Base-by-base conservation (phyloP, 495 filamentous ascomycete genomes). In the Hypoxylon crocopeplum region DNA sequence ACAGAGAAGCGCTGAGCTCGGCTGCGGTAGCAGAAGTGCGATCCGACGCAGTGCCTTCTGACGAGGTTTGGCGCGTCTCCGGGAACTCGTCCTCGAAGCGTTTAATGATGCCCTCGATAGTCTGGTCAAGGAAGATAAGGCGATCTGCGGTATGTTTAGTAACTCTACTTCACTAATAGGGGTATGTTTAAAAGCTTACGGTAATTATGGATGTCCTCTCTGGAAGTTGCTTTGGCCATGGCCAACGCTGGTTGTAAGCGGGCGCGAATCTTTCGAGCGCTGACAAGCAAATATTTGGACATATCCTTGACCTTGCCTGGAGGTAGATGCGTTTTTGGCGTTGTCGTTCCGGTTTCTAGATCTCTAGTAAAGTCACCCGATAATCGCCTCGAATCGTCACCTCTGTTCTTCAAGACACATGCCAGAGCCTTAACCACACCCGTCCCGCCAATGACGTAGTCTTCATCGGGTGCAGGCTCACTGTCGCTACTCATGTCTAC, bases 41-140 rank as follows among this genome's bases (percentile, higher is more conserved):
- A 11, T 63, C 68, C 7, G 66, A 60, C 7, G 19, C 67, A 58
- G 52, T 66, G 61, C 22, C 68, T 59, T 62, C 77, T 69, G 34
- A 79, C 70, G 50, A 75, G 66, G 59, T 78, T 50, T 92, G 72
- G 11, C 91, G 85, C 1, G 88, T 93, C 67, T 98, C 94, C 8
- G 94, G 94, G 66, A 91, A 98, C 73, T 97, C 93, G 65, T 93
- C 87, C 68, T 98, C 94, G 59, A 98, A 98, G 15, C 94, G 90
- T 66, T 89, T 84, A 68, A 98, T 97, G 76, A 98, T 96, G 58
- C 85, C 84, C 57, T 90, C 83, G 5, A 98, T 82, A 1, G 94
- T 98, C 45, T 88, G 80, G 64, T 97, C 93, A 22, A 98, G 83
- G 80, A 96, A 97, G 40, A 90, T 82, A 19, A 98, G 85, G 55